Conservation (phyloP, 768 basidiomycete species). For the Strobilomyces confusus region DNA sequence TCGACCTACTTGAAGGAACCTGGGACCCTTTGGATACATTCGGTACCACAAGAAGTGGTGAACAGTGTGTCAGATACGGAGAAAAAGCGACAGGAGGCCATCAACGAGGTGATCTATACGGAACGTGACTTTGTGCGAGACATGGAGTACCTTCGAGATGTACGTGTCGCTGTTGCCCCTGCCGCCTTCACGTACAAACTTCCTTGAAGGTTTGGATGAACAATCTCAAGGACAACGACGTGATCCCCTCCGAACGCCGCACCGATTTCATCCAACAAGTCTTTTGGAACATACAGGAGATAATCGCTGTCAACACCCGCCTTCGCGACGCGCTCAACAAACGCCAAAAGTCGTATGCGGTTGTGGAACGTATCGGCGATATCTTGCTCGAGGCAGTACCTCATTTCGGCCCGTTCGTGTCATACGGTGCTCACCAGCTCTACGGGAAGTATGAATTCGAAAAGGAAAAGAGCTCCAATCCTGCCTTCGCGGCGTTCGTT, state of each 20-base stretch:
- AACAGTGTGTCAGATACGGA: constrained; percentile 90
- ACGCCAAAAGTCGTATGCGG: constrained; percentile 91
- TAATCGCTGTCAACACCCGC: constrained; percentile 85
- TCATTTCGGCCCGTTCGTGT: constrained; percentile 88
- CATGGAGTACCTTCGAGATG: constrained; percentile 96
- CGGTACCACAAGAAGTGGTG: constrained; percentile 90
- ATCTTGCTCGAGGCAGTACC: constrained; percentile 84
- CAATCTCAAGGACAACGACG: constrained; percentile 69
- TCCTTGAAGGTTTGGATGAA: constrained; percentile 77
- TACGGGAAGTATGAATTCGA: constrained; percentile 99
- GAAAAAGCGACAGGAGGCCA: constrained; percentile 95
- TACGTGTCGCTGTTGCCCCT: constrained; percentile 36
- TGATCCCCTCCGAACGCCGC: constrained; percentile 72
- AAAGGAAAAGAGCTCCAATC: constrained; percentile 93
- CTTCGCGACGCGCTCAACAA: constrained; percentile 93
- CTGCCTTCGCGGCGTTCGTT: constrained; percentile 90
- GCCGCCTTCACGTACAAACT: constrained; percentile 1
- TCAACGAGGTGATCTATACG: constrained; percentile 93
- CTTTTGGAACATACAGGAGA: constrained; percentile 97
- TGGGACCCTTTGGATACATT: constrained; percentile 93
- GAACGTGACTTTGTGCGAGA: constrained; percentile 98
- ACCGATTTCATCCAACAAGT: constrained; percentile 89
- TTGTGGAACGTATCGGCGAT: constrained; percentile 91
- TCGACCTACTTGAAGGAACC: constrained; percentile 49
- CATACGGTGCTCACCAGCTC: constrained; percentile 93